A percentile compares a stretch with the other conserved stretches of the same genome.
phyloP scores from a whole-genome alignment of 2,329 filamentous ascomycete species.

The Hymenoscyphus repandus region DNA sequence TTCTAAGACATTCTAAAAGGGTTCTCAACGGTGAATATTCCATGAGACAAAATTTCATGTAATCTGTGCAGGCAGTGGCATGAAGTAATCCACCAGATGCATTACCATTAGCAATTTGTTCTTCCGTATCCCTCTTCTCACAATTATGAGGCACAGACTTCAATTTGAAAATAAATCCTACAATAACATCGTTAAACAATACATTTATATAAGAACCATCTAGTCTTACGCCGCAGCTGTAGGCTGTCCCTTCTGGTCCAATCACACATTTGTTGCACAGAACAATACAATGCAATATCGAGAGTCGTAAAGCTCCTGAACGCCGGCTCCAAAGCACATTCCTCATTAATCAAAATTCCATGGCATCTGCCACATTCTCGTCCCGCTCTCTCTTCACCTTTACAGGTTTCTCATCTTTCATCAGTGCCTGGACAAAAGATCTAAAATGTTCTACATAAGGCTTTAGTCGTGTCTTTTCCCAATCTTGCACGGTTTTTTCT shows the following conservation, averaged over 20 bases:
- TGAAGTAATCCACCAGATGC: too few species aligned
- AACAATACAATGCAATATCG: background rate
- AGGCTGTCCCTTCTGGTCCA: background rate
- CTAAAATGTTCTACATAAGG: constrained; percentile 90
- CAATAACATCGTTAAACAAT: too few species aligned
- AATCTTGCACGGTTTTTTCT: constrained; percentile 62
- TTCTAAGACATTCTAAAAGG: too few species aligned
- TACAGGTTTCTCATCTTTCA: constrained; percentile 67
- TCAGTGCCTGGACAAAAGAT: constrained; percentile 68
- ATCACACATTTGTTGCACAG: background rate
- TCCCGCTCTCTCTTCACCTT: constrained; percentile 45
- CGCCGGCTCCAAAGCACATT: background rate
- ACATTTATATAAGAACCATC: too few species aligned
- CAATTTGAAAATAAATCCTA: too few species aligned
- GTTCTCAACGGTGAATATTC: background rate
- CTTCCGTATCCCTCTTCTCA: too few species aligned
- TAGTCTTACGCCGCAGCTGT: background rate
- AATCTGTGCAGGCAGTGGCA: too few species aligned
- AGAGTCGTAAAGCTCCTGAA: background rate
- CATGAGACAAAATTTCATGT: background rate
- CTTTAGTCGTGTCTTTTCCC: constrained; percentile 94
- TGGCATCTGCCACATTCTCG: constrained; percentile 42
- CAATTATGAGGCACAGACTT: too few species aligned
- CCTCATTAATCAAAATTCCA: constrained; percentile 53
- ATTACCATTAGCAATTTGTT: too few species aligned